Evolutionary conservation across 768 basidiomycete species (phyloP).

Genomic region (Suillus spraguei): DNA sequence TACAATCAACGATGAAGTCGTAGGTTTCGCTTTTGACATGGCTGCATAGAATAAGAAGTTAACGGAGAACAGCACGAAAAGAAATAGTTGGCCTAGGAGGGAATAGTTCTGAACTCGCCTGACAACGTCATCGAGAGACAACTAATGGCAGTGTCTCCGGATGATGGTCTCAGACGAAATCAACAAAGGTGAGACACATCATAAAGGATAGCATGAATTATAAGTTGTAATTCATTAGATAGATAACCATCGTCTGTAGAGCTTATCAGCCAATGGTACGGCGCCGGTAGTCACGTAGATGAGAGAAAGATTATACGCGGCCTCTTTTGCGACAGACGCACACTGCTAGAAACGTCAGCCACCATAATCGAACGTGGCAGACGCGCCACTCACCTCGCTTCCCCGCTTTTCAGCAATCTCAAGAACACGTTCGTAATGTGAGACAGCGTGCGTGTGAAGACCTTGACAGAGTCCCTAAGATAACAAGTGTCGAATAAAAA

Average conservation of each 20-base stretch:
- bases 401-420: conserved; percentile 52
- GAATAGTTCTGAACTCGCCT: not conserved
- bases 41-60: not conserved
- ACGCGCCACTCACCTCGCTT: conserved; percentile 31
- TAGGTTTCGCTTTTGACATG: conserved; percentile 16
- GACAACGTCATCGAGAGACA: not conserved
- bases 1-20: conserved; percentile 19
- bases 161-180: conserved; percentile 7
- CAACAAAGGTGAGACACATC: conserved; percentile 1
- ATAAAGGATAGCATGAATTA: conserved; percentile 2
- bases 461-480: conserved; percentile 45
- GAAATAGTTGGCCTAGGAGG: not conserved
- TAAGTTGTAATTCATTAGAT: conserved; percentile 40
- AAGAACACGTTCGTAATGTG: conserved; percentile 82
- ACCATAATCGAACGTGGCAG: conserved; percentile 6
- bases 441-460: conserved; percentile 76
- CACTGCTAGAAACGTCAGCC: conserved; percentile 38
- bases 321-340: conserved; percentile 63
- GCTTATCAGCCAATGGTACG: conserved; percentile 61
- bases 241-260: conserved; percentile 84
- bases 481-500: conserved; percentile 5
- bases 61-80: not conserved
- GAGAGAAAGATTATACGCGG: conserved; percentile 86
- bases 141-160: not conserved
- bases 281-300: conserved; percentile 84